Conservation (phyloP, 164 flowering plant species). For the Sedum album region DNA sequence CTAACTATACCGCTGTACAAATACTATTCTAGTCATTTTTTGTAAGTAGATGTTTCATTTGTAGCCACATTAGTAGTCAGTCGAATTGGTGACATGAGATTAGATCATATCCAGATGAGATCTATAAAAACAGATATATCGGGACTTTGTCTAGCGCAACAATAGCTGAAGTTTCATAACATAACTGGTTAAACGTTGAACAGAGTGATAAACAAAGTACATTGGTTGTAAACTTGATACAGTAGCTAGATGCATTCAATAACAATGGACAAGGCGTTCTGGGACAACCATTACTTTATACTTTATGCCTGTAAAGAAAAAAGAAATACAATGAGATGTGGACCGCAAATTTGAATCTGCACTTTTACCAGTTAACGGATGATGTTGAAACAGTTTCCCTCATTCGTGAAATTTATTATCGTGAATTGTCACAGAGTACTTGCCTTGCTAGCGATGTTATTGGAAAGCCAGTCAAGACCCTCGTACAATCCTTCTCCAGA, state of each 20-base stretch:
- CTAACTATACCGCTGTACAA: too few relatives aligned
- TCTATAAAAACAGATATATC: too few relatives aligned
- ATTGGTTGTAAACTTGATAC: not conserved
- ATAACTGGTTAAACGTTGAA: not conserved
- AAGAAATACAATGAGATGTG: not conserved
- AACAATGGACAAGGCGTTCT: not conserved
- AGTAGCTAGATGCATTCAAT: not conserved
- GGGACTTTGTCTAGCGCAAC: not conserved
- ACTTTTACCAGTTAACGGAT: not conserved
- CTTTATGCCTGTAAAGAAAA: not conserved
- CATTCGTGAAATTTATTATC: not conserved
- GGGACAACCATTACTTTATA: not conserved
- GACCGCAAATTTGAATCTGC: not conserved
- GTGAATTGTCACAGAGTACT: not conserved
- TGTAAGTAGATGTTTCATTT: too few relatives aligned
- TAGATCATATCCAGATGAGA: too few relatives aligned
- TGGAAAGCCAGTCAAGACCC: conserved; percentile 6
- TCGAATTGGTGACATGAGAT: too few relatives aligned
- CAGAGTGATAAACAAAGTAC: not conserved
- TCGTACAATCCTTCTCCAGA: conserved; percentile 7
- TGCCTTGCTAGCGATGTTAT: conserved; percentile 7
- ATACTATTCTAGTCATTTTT: too few relatives aligned
- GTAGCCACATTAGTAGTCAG: too few relatives aligned
- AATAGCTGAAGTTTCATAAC: not conserved
- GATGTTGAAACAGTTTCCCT: not conserved